Evolutionary conservation across 78 protist genomes (phyloP).

Genomic region (Dictyostelium capitatum): DNA sequence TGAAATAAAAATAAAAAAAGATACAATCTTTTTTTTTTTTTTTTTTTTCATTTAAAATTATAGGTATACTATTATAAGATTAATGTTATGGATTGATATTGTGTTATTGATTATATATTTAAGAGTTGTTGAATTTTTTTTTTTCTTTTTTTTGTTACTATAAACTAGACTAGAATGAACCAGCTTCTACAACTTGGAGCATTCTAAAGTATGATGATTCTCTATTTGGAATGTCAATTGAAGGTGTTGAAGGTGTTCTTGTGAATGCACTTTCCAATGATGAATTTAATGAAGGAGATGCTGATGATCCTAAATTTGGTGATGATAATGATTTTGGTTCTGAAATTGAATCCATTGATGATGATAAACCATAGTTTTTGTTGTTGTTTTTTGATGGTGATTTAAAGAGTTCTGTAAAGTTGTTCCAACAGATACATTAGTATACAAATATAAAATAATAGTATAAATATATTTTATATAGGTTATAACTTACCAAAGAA

Average conservation of each 20-base stretch:
- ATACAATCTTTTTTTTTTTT: no score
- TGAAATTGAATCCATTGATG: not conserved
- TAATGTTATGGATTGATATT: no score
- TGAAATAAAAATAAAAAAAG: no score
- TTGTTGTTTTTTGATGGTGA: conserved; percentile 20
- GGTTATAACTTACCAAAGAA: conserved; percentile 11
- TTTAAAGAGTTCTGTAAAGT: not conserved
- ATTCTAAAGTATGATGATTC: conserved; percentile 63
- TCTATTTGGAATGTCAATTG: conserved; percentile 43
- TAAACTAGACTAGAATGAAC: conserved; percentile 55
- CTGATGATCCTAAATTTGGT: not conserved
- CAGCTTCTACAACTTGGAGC: conserved; percentile 62
- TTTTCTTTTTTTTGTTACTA: no score
- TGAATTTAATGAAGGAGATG: conserved; percentile 5
- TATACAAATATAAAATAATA: not conserved
- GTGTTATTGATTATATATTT: no score
- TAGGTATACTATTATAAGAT: no score
- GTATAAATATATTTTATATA: not conserved
- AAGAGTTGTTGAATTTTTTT: no score
- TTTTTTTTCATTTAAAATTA: no score
- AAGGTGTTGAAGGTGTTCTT: conserved; percentile 2
- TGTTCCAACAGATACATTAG: not conserved
- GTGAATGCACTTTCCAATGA: conserved; percentile 5
- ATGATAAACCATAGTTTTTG: not conserved
- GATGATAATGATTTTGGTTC: not conserved